Evolutionary conservation across 2,329 filamentous ascomycete species (phyloP).

Genomic region (Trematosphaeria pertusa): DNA sequence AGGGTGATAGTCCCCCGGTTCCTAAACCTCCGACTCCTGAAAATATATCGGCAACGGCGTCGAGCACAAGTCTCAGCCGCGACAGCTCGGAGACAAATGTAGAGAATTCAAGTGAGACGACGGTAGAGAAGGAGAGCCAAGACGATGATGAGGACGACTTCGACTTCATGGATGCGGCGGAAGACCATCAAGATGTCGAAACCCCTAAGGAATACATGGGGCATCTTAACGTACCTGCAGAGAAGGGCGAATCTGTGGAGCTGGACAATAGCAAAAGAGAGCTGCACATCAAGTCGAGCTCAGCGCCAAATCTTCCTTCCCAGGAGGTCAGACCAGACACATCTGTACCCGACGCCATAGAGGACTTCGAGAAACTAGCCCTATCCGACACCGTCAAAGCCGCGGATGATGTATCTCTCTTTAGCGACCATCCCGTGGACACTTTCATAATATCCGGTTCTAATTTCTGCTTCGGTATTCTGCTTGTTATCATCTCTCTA

Average conservation of each 20-base stretch:
- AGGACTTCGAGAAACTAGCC: slow-evolving; percentile 42
- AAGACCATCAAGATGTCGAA: slow-evolving; percentile 53
- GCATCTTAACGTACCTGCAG: slow-evolving; percentile 44
- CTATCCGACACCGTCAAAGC: slow-evolving; percentile 43
- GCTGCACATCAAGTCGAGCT: slow-evolving; percentile 31
- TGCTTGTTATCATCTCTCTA: slow-evolving; percentile 88
- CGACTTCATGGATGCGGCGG: slow-evolving; percentile 67
- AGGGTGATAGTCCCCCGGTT: slow-evolving; percentile 14
- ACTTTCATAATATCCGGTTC: slow-evolving; percentile 87
- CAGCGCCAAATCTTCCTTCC: slow-evolving; percentile 32
- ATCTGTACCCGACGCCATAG: slow-evolving; percentile 29
- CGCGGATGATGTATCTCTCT: slow-evolving; percentile 67
- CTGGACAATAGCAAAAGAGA: slow-evolving; percentile 32
- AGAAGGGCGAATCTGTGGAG: slow-evolving; percentile 29
- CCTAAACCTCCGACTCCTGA: slow-evolving; percentile 18
- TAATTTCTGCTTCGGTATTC: slow-evolving; percentile 87
- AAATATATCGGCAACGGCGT: slow-evolving; percentile 18
- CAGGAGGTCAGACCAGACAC: slow-evolving; percentile 22
- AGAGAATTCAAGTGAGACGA: slow-evolving; percentile 1
- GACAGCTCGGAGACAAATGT: slow-evolving; percentile 3
- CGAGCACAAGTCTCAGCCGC: slow-evolving; percentile 26
- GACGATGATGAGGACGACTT: slow-evolving; percentile 43
- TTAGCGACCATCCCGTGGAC: slow-evolving; percentile 76
- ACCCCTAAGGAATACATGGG: slow-evolving; percentile 59
- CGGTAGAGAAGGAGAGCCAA: slow-evolving; percentile 26